Base-by-base conservation (phyloP, 139 green algal genomes). In the Zygnema cylindricum region DNA sequence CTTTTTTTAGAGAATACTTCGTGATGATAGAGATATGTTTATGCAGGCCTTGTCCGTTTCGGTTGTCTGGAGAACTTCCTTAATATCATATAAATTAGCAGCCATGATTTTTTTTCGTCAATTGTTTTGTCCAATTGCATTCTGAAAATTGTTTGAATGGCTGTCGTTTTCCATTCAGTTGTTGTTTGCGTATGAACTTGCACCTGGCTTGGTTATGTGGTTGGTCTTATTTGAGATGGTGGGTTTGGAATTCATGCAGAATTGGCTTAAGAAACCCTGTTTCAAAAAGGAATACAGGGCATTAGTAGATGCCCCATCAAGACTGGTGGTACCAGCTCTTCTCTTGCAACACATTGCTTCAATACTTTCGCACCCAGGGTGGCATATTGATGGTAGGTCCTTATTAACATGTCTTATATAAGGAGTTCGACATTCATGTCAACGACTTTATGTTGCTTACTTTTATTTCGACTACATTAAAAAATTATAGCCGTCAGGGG, bases 291-390 rank as follows among this genome's bases (percentile, higher is more conserved):
- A 79, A 30, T 42, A 25, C 3, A 11, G 7, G 71, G 38, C 7
- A 38, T 11, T 79, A 25, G 38, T 3, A 79, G 11, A 11, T 11
- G 3, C 36, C 11, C 16, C 38, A 43, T 42, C 71, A 41, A 16
- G 71, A 43, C 77, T 84, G 2, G 77, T 54, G 35, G 77, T 84
- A n/a, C 77, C 77, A 32, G 49, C 77, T 55, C 77, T 84, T 35
- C 38, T 84, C 25, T 3, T 41, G 25, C 77, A 49, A 21, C 40
- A 84, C 25, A 33, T 38, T 33, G 40, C 77, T 3, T 38, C 16
- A 21, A 43, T 84, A 33, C 77, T 84, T 2, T 33, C 76, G 32
- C 77, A 84, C 7, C 77, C 77, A 39, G 77, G 22, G 22, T 84
- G 77, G 77, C 77, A 57, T 35, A 38, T 84, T 36, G 32, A 84